phyloP scores from a whole-genome alignment of 768 basidiomycete genomes.

The Steccherinum ochraceum region DNA sequence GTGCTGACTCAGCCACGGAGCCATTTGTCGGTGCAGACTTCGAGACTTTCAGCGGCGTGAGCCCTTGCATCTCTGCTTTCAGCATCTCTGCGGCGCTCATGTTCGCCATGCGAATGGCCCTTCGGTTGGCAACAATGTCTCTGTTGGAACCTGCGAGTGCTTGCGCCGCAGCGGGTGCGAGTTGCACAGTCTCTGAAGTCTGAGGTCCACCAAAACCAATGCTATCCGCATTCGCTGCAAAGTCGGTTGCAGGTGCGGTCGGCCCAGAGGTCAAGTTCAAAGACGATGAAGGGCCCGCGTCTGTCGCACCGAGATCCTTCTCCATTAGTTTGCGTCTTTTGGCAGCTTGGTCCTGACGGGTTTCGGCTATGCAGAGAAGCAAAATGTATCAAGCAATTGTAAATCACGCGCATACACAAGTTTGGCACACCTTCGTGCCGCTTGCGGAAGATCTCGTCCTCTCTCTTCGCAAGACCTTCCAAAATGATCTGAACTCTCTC shows the following conservation, averaged over 20 bases:
- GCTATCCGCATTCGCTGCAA: conserved; percentile 72
- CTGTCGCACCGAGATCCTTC: conserved; percentile 29
- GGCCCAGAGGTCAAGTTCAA: conserved; percentile 43
- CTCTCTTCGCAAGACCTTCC: conserved; percentile 87
- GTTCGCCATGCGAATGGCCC: conserved; percentile 91
- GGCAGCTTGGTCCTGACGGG: conserved; percentile 86
- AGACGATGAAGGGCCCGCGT: conserved; percentile 39
- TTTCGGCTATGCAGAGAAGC: conserved; percentile 60
- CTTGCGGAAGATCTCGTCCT: conserved; percentile 92
- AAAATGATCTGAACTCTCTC: conserved; percentile 88
- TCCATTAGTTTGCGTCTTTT: conserved; percentile 79
- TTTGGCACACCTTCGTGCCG: conserved; percentile 72
- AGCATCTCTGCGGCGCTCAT: conserved; percentile 93
- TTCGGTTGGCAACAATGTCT: conserved; percentile 85
- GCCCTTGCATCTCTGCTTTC: conserved; percentile 78
- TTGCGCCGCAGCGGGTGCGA: conserved; percentile 55
- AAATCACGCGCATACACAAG: background rate
- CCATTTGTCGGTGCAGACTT: conserved; percentile 12
- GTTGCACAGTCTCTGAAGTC: conserved; percentile 50
- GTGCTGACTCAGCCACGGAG: conserved; percentile 2
- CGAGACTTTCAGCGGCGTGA: conserved; percentile 33
- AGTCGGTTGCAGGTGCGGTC: conserved; percentile 32
- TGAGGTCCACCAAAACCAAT: conserved; percentile 66
- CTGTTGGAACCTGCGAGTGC: conserved; percentile 83
- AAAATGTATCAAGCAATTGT: background rate